A percentile compares a stretch with the other conserved stretches of the same genome.
phyloP scores from a whole-genome alignment of 768 basidiomycete genomes.

The Termitomyces sp. region DNA sequence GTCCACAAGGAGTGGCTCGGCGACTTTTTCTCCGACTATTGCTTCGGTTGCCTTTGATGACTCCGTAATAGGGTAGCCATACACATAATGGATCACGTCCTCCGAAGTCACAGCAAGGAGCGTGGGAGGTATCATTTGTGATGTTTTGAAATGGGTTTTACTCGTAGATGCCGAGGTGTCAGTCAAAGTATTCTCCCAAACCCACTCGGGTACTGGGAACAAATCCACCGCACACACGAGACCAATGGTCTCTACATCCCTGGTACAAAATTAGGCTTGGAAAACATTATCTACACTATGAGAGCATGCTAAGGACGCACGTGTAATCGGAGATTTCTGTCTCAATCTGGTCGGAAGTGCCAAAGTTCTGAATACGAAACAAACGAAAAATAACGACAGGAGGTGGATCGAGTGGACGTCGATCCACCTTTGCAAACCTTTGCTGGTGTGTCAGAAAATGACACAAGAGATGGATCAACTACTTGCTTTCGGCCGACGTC shows the following conservation, averaged over 20 bases:
- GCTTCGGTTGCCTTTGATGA: constrained; percentile 47
- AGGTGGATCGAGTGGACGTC: constrained; percentile 69
- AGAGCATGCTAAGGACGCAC: constrained; percentile 26
- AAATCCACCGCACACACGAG: constrained; percentile 73
- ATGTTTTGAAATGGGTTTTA: background rate
- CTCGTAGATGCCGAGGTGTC: background rate
- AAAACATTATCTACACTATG: background rate
- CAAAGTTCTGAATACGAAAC: constrained; percentile 42
- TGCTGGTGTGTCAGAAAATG: constrained; percentile 2
- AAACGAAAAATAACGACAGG: constrained; percentile 53
- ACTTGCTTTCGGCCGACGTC: constrained; percentile 65
- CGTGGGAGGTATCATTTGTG: background rate
- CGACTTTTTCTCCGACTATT: constrained; percentile 62
- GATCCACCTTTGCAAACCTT: constrained; percentile 61
- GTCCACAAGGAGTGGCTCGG: constrained; percentile 53
- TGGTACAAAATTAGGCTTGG: constrained; percentile 20
- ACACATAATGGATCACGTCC: constrained; percentile 31
- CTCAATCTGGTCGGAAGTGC: constrained; percentile 39
- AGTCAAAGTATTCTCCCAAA: background rate
- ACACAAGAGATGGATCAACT: background rate
- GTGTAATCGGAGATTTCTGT: constrained; percentile 50
- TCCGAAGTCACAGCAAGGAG: constrained; percentile 15
- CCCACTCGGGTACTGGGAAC: constrained; percentile 52
- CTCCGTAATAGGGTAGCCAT: constrained; percentile 36
- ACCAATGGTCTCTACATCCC: constrained; percentile 56